Evolutionary conservation across 257 asterid species (phyloP), one percentile per base, ranked within the genome.

Genomic region (Knoxia roxburghii): DNA sequence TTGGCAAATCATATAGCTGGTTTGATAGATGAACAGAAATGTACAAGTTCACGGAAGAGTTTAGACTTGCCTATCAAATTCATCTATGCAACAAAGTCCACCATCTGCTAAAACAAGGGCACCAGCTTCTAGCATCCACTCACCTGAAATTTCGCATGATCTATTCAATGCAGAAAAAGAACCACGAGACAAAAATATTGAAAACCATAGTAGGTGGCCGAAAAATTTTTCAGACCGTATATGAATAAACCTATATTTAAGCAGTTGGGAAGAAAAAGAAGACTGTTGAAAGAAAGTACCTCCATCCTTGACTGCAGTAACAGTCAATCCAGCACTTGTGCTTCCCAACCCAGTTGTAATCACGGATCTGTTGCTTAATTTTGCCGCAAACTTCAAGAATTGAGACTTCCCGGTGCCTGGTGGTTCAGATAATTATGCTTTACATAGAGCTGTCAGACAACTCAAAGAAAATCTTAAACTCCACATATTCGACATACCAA

Each of bases 61-160:
- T 27, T 26, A 24, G 48, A n/a, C 57, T 11, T 68, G 57, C 97
- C 99, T 90, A 74, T 90, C 99, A 84, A 94, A 90, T 75, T 94
- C 99, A 73, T 94, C 99, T 64, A 94, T 94, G 84, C 99, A 94
- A 75, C 99, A 94, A 77, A 94, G 86, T 67, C 99, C 99, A 24
- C 99, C 99, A 75, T 94, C 99, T 67, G 99, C 99, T 78, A 94
- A 78, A 64, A 94, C 99, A 69, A 94, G 87, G 59, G 97, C 96
- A 69, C 99, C 99, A 67, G 99, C 99, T 90, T 94, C 99, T 72
- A 94, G 81, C 95, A 94, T 78, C 99, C 99, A 94, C 70, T 94
- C 97, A 75, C 99, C 99, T 94, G 88, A 68, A 61, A 70, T 68
- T 69, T 37, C 58, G 51, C 32, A 37, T 24, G 56, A 73, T 65